Conservation (phyloP, 2,329 filamentous ascomycete species). For the Colletotrichum costaricense region DNA sequence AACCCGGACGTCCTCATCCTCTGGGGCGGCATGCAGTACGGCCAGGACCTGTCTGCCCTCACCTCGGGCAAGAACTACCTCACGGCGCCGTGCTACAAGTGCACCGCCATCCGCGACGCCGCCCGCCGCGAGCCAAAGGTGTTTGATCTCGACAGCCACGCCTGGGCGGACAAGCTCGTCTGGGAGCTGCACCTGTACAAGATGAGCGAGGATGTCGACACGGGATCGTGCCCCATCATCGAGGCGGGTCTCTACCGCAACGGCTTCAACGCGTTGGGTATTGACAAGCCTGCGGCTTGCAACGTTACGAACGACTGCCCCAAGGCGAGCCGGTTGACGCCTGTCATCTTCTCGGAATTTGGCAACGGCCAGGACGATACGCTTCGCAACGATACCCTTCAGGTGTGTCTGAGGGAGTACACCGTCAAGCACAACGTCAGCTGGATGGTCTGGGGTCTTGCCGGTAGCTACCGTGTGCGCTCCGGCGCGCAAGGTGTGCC, state of each 20-base stretch:
- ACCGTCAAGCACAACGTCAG: conserved; percentile 56
- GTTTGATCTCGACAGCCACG: conserved; percentile 57
- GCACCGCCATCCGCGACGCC: conserved; percentile 33
- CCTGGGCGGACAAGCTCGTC: conserved; percentile 60
- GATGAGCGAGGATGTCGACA: conserved; percentile 49
- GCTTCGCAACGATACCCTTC: conserved; percentile 43
- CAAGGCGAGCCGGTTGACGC: conserved; percentile 52
- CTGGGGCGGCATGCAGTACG: conserved; percentile 64
- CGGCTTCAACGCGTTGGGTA: conserved; percentile 58
- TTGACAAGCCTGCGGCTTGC: conserved; percentile 16
- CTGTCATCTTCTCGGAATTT: conserved; percentile 60
- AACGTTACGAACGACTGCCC: conserved; percentile 55
- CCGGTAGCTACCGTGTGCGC: conserved; percentile 61
- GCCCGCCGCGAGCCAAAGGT: conserved; percentile 50
- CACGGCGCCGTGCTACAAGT: conserved; percentile 33
- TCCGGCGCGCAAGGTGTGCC: conserved; percentile 55
- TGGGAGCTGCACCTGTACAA: conserved; percentile 58
- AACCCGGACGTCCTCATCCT: conserved; percentile 65
- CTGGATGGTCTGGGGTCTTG: conserved; percentile 63
- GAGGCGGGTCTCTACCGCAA: conserved; percentile 60
- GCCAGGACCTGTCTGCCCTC: conserved; percentile 61
- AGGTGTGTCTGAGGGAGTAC: conserved; percentile 57
- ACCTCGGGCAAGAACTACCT: conserved; percentile 29
- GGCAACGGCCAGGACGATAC: conserved; percentile 59
- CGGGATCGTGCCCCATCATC: conserved; percentile 58